Conservation (phyloP, 2,329 filamentous ascomycete genomes). For the Penicillium hesseltinei region DNA sequence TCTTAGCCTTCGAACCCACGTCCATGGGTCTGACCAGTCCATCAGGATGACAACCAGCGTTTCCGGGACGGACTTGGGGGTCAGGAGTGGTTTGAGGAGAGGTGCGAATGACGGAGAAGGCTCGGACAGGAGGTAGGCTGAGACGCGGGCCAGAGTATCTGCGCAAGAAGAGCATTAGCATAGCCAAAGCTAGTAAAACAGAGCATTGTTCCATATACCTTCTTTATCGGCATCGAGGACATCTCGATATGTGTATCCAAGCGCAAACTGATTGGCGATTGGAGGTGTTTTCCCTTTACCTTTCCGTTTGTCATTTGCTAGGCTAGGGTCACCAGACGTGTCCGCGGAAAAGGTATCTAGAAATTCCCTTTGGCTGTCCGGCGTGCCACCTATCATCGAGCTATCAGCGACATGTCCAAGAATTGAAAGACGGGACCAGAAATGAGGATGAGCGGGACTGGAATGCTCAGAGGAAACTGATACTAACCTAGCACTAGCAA, state of each 20-base stretch:
- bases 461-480: not conserved
- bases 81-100: slow-evolving; percentile 79
- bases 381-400: slow-evolving; percentile 65
- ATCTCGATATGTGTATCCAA: slow-evolving; percentile 94
- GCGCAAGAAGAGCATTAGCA: slow-evolving; percentile 3
- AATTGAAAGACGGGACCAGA: slow-evolving; percentile 4
- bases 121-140: slow-evolving; percentile 82
- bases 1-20: slow-evolving; percentile 83
- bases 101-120: slow-evolving; percentile 79
- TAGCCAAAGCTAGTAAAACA: not conserved
- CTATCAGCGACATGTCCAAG: slow-evolving; percentile 18
- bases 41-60: slow-evolving; percentile 88
- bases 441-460: slow-evolving; percentile 4
- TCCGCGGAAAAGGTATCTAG: slow-evolving; percentile 59
- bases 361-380: slow-evolving; percentile 81
- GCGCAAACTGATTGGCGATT: slow-evolving; percentile 84
- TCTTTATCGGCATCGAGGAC: slow-evolving; percentile 92
- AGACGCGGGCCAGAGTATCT: slow-evolving; percentile 89
- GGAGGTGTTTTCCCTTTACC: slow-evolving; percentile 65
- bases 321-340: slow-evolving; percentile 37
- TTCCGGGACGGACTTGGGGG: slow-evolving; percentile 77
- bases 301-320: slow-evolving; percentile 48
- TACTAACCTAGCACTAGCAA: slow-evolving; percentile 74
- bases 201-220: slow-evolving; percentile 51
- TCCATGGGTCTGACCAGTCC: slow-evolving; percentile 92